phyloP scores from a whole-genome alignment of 495 filamentous ascomycete genomes.

The Penicillium daleae region DNA sequence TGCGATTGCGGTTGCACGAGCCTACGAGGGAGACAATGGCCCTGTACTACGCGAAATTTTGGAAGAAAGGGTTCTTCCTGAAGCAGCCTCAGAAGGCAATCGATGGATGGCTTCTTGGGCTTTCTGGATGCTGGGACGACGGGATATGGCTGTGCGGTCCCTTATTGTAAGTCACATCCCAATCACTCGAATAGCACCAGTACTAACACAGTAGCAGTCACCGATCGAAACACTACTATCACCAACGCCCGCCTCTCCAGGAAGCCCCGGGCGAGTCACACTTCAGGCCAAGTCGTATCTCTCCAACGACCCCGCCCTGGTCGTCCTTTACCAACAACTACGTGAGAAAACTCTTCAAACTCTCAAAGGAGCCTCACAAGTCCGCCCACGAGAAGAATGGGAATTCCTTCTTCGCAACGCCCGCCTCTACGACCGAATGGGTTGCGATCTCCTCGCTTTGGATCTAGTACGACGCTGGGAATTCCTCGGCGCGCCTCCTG shows the following conservation, averaged over 20 bases:
- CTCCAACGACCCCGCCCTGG: conserved; percentile 85
- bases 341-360: conserved; percentile 85
- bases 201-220: conserved; percentile 54
- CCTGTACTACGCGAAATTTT: conserved; percentile 74
- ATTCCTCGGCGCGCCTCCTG: conserved; percentile 60
- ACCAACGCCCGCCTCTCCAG: conserved; percentile 49
- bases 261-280: conserved; percentile 46
- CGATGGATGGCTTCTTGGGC: conserved; percentile 96
- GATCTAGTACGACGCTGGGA: conserved; percentile 85
- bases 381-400: conserved; percentile 82
- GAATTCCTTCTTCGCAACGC: conserved; percentile 89
- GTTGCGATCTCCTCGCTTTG: conserved; percentile 89
- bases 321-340: conserved; percentile 85
- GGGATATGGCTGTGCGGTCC: conserved; percentile 85
- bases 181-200: not conserved
- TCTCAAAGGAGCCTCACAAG: conserved; percentile 77
- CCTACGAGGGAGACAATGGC: conserved; percentile 86
- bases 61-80: conserved; percentile 75
- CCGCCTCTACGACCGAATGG: conserved; percentile 90
- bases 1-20: conserved; percentile 84
- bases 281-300: conserved; percentile 77
- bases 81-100: conserved; percentile 80
- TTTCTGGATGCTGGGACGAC: conserved; percentile 86
- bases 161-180: conserved; percentile 56
- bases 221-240: conserved; percentile 72